A percentile compares a stretch with the other conserved stretches of the same genome.
Evolutionary conservation across 495 filamentous ascomycete genomes (phyloP).

Genomic region (Aspergillus sclerotioniger): DNA sequence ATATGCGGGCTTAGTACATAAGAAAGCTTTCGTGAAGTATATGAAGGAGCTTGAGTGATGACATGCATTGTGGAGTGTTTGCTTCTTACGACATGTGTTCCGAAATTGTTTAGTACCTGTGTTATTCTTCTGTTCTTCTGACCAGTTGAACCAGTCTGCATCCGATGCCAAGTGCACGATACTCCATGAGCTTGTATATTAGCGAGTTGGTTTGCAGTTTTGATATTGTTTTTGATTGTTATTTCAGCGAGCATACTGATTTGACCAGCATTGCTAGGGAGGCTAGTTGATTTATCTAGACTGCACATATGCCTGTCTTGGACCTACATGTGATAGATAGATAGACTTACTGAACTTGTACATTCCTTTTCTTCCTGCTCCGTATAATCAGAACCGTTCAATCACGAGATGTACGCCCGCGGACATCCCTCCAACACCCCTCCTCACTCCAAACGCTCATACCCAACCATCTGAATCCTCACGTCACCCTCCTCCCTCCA

Average conservation of each 20-base stretch:
- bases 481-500: constrained; percentile 44
- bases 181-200: constrained; percentile 10
- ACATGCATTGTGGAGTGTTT: neutral
- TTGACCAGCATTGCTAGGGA: neutral
- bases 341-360: neutral
- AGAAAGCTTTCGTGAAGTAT: constrained; percentile 95
- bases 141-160: neutral
- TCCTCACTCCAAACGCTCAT: constrained; percentile 30
- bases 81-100: neutral
- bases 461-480: constrained; percentile 46
- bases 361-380: no score
- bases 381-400: neutral
- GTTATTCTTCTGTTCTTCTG: neutral
- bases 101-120: neutral
- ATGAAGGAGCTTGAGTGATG: constrained; percentile 73
- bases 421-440: neutral
- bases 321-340: neutral
- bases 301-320: neutral
- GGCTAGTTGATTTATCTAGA: constrained; percentile 1
- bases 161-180: neutral
- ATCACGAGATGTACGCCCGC: neutral
- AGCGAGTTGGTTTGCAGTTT: constrained; percentile 6
- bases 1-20: constrained; percentile 91
- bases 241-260: constrained; percentile 2
- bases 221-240: constrained; percentile 1